phyloP scores from a whole-genome alignment of 139 green algal genomes.

The Chlorella sp. region DNA sequence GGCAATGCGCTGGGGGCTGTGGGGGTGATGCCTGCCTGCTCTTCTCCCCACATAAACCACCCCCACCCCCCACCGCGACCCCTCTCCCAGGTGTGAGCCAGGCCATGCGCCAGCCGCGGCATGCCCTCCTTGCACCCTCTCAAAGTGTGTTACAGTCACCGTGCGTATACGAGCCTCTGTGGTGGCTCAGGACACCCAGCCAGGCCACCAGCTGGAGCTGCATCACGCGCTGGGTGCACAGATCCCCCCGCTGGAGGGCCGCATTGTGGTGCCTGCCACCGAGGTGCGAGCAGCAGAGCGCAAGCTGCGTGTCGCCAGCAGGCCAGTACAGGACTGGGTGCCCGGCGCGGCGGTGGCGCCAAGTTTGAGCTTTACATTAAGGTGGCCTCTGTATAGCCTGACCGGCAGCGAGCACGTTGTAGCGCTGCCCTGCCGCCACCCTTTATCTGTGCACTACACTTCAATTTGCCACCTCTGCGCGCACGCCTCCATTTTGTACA shows the following conservation, averaged over 20 bases:
- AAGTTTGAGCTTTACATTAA: background rate
- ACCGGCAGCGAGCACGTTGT: no score
- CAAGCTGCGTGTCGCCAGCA: background rate
- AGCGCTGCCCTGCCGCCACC: no score
- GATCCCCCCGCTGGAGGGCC: background rate
- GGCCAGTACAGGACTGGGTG: background rate
- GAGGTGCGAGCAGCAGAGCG: background rate
- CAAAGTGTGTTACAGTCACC: no score
- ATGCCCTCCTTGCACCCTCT: background rate
- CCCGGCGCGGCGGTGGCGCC: background rate
- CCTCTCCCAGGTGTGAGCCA: background rate
- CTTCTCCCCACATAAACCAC: background rate
- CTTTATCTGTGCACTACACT: no score
- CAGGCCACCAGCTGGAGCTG: no score
- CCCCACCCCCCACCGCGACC: background rate
- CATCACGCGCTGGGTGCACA: background rate
- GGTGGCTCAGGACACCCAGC: no score
- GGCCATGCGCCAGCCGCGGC: background rate
- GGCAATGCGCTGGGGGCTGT: background rate
- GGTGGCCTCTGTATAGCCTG: background rate
- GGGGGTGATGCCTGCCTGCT: background rate
- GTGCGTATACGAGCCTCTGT: no score
- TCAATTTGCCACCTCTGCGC: no score
- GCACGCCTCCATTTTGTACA: no score
- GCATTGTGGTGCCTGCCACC: slow-evolving; percentile 4